Percentiles rank a stretch among this genome's conserved stretches.
Evolutionary conservation across 352 stramenopile genomes (phyloP).

Genomic region (Phytophthora boehmeriae): DNA sequence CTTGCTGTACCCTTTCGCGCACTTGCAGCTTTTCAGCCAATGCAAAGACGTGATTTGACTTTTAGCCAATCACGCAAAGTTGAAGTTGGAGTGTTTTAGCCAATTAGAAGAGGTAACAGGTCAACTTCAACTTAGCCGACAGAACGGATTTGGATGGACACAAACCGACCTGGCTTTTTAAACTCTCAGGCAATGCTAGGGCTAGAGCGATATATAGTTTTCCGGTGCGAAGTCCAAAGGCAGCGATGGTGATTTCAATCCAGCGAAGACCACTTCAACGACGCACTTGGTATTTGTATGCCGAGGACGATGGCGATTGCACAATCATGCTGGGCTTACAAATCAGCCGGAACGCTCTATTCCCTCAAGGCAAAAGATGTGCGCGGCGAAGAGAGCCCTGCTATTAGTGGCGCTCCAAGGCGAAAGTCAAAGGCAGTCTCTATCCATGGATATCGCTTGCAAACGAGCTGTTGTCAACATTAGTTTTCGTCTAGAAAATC

Average conservation of each 20-base stretch:
- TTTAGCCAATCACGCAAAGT: neutral
- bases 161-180: no score
- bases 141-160: neutral
- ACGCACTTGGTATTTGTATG: neutral
- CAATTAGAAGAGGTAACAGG: neutral
- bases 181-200: no score
- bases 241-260: neutral
- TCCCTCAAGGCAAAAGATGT: no score
- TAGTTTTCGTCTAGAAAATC: no score
- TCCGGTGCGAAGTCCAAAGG: neutral
- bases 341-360: neutral
- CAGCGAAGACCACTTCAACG: neutral
- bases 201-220: no score
- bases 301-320: neutral
- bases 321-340: neutral
- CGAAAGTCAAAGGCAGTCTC: no score
- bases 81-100: neutral
- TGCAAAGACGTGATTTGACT: neutral
- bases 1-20: neutral
- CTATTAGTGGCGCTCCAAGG: no score
- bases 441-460: no score
- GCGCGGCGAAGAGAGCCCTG: no score
- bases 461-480: no score
- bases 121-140: slow-evolving; percentile 1
- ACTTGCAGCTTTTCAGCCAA: neutral